Evolutionary conservation across 106 monocot genomes (phyloP).

Genomic region (Posidonia australis): DNA sequence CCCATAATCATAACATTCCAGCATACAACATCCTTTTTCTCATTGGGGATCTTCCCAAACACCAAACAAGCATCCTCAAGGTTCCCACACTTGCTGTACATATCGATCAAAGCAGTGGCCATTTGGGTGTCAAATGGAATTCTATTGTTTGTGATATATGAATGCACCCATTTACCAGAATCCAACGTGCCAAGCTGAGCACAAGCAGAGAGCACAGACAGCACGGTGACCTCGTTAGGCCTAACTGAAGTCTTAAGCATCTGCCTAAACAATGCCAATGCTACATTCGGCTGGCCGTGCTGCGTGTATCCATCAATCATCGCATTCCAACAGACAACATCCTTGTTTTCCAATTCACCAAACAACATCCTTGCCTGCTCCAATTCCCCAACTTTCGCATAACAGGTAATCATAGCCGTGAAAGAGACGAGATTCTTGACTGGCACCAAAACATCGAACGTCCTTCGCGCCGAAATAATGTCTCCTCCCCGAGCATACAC

Average conservation of each 20-base stretch:
- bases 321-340: constrained; percentile 62
- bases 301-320: constrained; percentile 83
- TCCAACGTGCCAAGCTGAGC: constrained; percentile 52
- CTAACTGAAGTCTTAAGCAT: constrained; percentile 30
- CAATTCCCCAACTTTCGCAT: constrained; percentile 41
- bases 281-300: constrained; percentile 41
- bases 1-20: constrained; percentile 76
- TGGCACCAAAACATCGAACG: constrained; percentile 58
- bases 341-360: constrained; percentile 33
- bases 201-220: constrained; percentile 45
- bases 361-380: constrained; percentile 42
- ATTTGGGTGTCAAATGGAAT: constrained; percentile 23
- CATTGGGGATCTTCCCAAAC: constrained; percentile 28
- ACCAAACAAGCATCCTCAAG: constrained; percentile 52
- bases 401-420: constrained; percentile 74
- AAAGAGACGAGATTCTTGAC: constrained; percentile 29
- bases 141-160: constrained; percentile 21
- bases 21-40: constrained; percentile 57
- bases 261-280: constrained; percentile 38
- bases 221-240: constrained; percentile 40
- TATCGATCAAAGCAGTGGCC: constrained; percentile 68
- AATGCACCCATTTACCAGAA: constrained; percentile 59
- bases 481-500: constrained; percentile 65
- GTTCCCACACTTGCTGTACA: constrained; percentile 80
- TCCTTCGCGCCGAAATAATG: constrained; percentile 24